Percentiles rank a stretch among this genome's conserved stretches.
Evolutionary conservation across 495 filamentous ascomycete species (phyloP).

Genomic region (Hypoxylon crocopeplum): DNA sequence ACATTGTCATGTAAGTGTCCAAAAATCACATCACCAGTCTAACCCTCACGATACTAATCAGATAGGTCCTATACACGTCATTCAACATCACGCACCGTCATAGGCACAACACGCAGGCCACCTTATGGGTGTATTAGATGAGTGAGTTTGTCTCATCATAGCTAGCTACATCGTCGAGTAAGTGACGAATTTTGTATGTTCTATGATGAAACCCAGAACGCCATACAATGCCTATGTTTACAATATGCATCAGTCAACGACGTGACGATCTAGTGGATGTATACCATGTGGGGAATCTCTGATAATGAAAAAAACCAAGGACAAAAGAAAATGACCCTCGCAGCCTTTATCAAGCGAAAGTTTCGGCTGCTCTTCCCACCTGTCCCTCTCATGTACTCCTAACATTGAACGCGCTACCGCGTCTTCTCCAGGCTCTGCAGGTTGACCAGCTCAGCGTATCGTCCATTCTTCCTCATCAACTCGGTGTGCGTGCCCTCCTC

Average conservation of each 20-base stretch:
- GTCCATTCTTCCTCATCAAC: constrained; percentile 68
- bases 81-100: too few relatives aligned
- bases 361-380: not conserved
- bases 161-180: not conserved
- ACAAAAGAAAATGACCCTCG: not conserved
- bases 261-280: not conserved
- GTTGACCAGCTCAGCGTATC: constrained; percentile 78
- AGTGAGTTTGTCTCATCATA: not conserved
- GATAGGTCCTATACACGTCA: too few relatives aligned
- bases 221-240: not conserved
- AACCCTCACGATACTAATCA: too few relatives aligned
- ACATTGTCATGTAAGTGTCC: too few relatives aligned
- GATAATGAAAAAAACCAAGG: not conserved
- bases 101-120: too few relatives aligned
- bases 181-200: not conserved
- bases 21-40: too few relatives aligned
- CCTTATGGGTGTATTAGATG: too few relatives aligned
- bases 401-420: constrained; percentile 12
- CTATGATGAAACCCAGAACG: not conserved
- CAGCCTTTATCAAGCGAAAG: not conserved
- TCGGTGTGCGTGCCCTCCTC: constrained; percentile 76
- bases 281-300: constrained; percentile 13
- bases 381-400: not conserved
- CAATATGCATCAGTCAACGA: too few relatives aligned
- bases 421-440: constrained; percentile 78